phyloP scores from a whole-genome alignment of 257 asterid genomes.

The Primulina eburnea region DNA sequence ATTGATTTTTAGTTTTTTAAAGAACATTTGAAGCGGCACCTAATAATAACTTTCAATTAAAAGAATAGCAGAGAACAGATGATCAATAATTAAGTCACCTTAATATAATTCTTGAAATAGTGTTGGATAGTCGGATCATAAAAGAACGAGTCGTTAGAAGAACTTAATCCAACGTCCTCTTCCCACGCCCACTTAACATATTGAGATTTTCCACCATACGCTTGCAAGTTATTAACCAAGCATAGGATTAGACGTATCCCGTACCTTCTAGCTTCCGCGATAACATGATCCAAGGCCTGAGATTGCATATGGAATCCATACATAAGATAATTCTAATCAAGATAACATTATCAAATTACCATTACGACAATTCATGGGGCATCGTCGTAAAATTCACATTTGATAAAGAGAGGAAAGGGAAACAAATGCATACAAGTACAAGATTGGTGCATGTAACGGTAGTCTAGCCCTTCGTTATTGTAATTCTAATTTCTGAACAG shows the following conservation, averaged over 20 bases:
- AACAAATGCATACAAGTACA: constrained; percentile 8
- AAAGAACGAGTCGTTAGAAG: constrained; percentile 96
- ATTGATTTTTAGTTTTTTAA: background rate
- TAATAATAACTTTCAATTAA: constrained; percentile 10
- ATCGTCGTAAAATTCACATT: constrained; percentile 16
- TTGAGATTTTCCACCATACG: constrained; percentile 94
- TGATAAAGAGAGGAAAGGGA: constrained; percentile 1
- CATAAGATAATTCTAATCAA: constrained; percentile 17
- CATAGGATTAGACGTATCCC: constrained; percentile 77
- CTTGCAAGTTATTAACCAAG: constrained; percentile 92
- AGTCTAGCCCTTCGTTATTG: background rate
- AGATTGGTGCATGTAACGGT: background rate
- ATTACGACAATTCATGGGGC: constrained; percentile 18
- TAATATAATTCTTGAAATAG: constrained; percentile 78
- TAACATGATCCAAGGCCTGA: constrained; percentile 93
- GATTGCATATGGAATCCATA: constrained; percentile 15
- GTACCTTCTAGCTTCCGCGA: constrained; percentile 71
- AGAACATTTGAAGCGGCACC: background rate
- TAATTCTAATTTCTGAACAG: background rate
- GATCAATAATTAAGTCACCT: constrained; percentile 50
- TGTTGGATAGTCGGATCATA: constrained; percentile 89
- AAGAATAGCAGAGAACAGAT: constrained; percentile 8
- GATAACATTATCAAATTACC: constrained; percentile 10
- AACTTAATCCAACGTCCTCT: constrained; percentile 87
- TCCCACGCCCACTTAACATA: constrained; percentile 99